Evolutionary conservation across 495 filamentous ascomycete genomes (phyloP).

Genomic region (Acidomyces sp.): DNA sequence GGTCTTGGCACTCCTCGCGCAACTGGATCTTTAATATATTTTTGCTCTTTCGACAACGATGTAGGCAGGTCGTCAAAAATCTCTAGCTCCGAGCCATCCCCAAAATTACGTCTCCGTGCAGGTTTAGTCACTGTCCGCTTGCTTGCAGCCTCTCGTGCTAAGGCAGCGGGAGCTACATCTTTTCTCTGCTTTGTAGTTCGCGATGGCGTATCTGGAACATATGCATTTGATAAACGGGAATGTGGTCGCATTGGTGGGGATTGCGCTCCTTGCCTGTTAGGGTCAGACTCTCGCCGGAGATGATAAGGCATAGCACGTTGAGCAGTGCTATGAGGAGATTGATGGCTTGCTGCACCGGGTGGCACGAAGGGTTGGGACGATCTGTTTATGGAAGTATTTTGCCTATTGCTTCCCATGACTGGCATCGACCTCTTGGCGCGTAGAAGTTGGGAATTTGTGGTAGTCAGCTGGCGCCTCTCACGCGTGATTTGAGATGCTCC

Average conservation of each 20-base stretch:
- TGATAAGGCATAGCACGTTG: constrained; percentile 30
- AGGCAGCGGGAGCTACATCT: constrained; percentile 30
- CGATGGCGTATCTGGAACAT: constrained; percentile 35
- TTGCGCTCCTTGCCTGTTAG: constrained; percentile 34
- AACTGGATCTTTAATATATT: constrained; percentile 67
- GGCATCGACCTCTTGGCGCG: constrained; percentile 82
- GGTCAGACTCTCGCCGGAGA: constrained; percentile 58
- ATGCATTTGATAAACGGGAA: constrained; percentile 38
- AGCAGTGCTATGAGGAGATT: constrained; percentile 52
- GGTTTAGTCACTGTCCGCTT: constrained; percentile 64
- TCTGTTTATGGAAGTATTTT: constrained; percentile 3
- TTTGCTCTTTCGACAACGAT: constrained; percentile 65
- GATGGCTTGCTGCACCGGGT: constrained; percentile 55
- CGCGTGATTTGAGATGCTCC: constrained; percentile 60
- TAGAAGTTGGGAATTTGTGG: constrained; percentile 60
- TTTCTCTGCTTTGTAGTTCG: constrained; percentile 21
- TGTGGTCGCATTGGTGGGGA: constrained; percentile 36
- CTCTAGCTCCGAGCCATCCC: constrained; percentile 84
- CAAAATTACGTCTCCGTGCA: constrained; percentile 58
- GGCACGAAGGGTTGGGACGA: constrained; percentile 66
- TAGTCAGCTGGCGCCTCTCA: constrained; percentile 56
- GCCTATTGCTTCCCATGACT: constrained; percentile 48
- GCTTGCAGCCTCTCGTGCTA: constrained; percentile 43
- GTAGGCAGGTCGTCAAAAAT: constrained; percentile 91
- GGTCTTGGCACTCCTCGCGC: constrained; percentile 54